Percentiles rank a stretch among this genome's conserved stretches.
phyloP scores from a whole-genome alignment of 2,329 filamentous ascomycete genomes.

The Hypocreales sp. region DNA sequence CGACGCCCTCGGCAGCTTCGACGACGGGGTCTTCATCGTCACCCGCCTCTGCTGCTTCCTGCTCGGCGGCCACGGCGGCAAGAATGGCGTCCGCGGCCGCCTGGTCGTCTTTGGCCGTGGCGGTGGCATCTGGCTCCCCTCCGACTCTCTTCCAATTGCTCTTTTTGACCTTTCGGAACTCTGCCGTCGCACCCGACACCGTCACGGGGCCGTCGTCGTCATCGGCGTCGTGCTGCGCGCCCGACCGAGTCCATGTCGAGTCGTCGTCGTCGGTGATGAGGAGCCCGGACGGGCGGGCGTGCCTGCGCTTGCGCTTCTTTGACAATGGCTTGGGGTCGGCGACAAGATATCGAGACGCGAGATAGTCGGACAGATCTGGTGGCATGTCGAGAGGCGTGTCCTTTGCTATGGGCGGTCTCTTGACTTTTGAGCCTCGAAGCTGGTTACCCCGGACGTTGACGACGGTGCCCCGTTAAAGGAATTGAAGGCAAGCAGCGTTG shows the following conservation, averaged over 20 bases:
- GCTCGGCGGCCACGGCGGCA: constrained; percentile 54
- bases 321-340: constrained; percentile 34
- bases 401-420: too few species aligned
- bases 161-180: constrained; percentile 63
- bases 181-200: constrained; percentile 35
- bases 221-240: constrained; percentile 27
- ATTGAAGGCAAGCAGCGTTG: too few species aligned
- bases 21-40: constrained; percentile 34
- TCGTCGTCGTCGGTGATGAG: constrained; percentile 53
- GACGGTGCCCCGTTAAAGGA: constrained; percentile 4
- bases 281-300: constrained; percentile 32
- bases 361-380: constrained; percentile 60
- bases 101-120: constrained; percentile 21
- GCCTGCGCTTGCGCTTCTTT: constrained; percentile 51
- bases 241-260: constrained; percentile 28
- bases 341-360: constrained; percentile 78
- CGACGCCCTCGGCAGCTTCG: constrained; percentile 28
- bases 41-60: constrained; percentile 29
- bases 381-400: constrained; percentile 23
- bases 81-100: constrained; percentile 64
- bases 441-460: too few species aligned
- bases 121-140: constrained; percentile 12
- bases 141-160: constrained; percentile 66
- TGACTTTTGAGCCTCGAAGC: too few species aligned
- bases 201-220: constrained; percentile 36